Evolutionary conservation across 1,139 yeast species (phyloP), one percentile per base, ranked within the genome.

Genomic region (Blastobotrys buckinghamii): DNA sequence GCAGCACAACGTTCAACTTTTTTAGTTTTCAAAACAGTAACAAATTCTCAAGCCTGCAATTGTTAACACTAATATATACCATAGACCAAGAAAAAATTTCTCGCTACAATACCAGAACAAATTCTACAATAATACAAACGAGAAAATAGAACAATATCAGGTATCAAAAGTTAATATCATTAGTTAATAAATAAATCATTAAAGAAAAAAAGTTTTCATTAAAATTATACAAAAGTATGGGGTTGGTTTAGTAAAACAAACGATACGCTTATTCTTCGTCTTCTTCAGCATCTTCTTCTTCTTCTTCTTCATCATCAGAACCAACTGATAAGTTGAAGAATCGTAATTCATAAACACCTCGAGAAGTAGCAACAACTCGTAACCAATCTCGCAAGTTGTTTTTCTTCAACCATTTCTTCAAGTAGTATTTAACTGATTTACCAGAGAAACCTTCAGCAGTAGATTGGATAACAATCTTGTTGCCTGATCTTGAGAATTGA

Each of bases 401-500:
- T 88, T 92, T 92, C 96, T 92, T 92, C 77, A 92, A 87, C 94
- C 88, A 92, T 83, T 95, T 90, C 89, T 92, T 92, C 71, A 97
- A 87, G 74, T 92, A 81, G 92, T 90, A 92, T 82, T 92, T 92
- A 76, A 89, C 85, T 95, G 92, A 92, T 81, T 94, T 92, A 79
- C 99, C 99, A 65, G 97, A 89, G 92, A 94, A 92, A 35, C 24
- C 38, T 79, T 88, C 84, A 76, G 95, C 77, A 77, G 84, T 81
- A 63, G 97, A 79, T 75, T 89, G 84, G 67, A 92, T 83, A 70
- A 87, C 89, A 69, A 79, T 73, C 75, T 81, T 77, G 77, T 82
- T 81, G 67, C 86, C 88, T 72, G 88, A 95, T 68, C 82, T 77
- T 69, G 90, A 76, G 65, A 92, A 89, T 59, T 92, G 77, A 79